A percentile compares a stretch with the other conserved stretches of the same genome.
Evolutionary conservation across 2,329 filamentous ascomycete genomes (phyloP).

Genomic region (Colletotrichum endophyticum): DNA sequence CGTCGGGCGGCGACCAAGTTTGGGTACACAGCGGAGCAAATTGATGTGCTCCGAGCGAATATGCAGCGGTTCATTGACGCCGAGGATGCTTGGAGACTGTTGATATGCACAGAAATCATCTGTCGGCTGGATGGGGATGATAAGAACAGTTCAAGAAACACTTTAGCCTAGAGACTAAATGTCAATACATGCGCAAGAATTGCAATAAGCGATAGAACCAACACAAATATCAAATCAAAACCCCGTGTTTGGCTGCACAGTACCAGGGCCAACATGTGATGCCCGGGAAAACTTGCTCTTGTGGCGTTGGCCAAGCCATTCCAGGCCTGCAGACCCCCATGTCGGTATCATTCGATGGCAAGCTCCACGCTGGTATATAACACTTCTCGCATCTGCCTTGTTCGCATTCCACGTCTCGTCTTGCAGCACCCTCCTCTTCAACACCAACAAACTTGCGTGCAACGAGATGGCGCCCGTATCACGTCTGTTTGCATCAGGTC

Average conservation of each 20-base stretch:
- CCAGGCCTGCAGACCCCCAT: background rate
- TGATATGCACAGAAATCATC: conserved; percentile 11
- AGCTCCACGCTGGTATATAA: background rate
- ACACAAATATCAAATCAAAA: background rate
- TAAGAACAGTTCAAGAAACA: background rate
- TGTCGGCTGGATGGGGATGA: background rate
- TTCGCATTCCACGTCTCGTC: background rate
- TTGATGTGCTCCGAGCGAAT: background rate
- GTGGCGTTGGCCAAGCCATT: conserved; percentile 7
- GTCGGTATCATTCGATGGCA: background rate
- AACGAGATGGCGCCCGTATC: background rate
- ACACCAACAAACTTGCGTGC: background rate
- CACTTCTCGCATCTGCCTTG: background rate
- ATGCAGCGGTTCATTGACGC: background rate
- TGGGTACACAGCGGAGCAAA: conserved; percentile 4
- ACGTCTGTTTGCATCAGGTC: background rate
- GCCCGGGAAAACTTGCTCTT: conserved; percentile 1
- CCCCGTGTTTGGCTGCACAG: background rate
- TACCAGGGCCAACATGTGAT: background rate
- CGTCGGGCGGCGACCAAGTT: background rate
- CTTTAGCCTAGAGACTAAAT: background rate
- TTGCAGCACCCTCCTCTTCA: no score
- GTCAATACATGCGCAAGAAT: background rate
- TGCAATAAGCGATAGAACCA: background rate
- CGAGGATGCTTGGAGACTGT: background rate